These are phyloP conservation scores for Cladosporium oxysporum DNA, from an alignment of 2,329 filamentous ascomycete species.

Conservation along the genomic window DNA sequence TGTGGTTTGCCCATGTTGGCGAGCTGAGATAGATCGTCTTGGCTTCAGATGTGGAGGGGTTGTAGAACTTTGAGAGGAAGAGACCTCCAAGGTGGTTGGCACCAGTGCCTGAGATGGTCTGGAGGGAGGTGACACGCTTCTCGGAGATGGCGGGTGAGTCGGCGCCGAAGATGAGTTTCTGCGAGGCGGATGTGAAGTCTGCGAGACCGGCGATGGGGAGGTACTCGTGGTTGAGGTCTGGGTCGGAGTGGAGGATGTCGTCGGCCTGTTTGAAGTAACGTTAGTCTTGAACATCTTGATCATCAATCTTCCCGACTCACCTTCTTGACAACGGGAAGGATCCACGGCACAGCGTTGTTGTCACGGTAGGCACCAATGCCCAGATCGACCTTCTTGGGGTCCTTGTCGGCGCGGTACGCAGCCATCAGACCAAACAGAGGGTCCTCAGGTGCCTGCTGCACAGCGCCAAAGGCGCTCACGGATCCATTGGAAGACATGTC, in stretches of 20 bases:
- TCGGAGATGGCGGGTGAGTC: constrained; percentile 81
- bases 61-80: constrained; percentile 92
- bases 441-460: constrained; percentile 92
- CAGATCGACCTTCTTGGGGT: constrained; percentile 83
- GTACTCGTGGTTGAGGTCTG: constrained; percentile 95
- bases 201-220: constrained; percentile 89
- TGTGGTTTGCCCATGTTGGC: constrained; percentile 98
- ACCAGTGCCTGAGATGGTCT: constrained; percentile 96
- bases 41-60: constrained; percentile 59
- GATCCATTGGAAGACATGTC: constrained; percentile 61
- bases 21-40: constrained; percentile 82
- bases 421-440: constrained; percentile 90
- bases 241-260: constrained; percentile 82
- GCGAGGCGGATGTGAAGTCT: constrained; percentile 83
- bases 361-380: constrained; percentile 95
- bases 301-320: constrained; percentile 48
- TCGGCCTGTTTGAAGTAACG: constrained; percentile 69
- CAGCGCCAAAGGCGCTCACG: constrained; percentile 71
- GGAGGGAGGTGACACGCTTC: constrained; percentile 77
- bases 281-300: background rate
- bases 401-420: constrained; percentile 78
- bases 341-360: constrained; percentile 94
- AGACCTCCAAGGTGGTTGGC: constrained; percentile 90
- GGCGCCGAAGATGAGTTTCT: constrained; percentile 81
- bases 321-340: constrained; percentile 94